Base-by-base conservation (phyloP, 495 filamentous ascomycete species). In the Bryoglossum gracile region DNA sequence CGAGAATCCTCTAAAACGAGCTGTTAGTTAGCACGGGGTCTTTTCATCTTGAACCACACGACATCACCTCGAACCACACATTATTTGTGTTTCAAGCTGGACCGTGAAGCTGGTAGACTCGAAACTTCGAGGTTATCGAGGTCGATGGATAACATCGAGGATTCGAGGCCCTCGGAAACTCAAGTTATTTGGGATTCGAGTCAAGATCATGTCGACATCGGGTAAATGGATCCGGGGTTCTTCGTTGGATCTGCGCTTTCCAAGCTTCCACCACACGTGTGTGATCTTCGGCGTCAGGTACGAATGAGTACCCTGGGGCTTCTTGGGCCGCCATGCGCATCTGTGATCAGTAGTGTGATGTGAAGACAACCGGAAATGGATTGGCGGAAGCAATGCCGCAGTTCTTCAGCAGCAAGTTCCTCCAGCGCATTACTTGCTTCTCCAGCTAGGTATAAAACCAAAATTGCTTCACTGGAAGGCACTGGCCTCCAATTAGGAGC, bases 281-380 rank as follows among this genome's bases (percentile, higher is more conserved):
- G 37, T 19, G 19, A 48, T 46, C 43, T 34, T 26, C 30, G 37
- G 14, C 34, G 42, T 55, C 47, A 51, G 46, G 53, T 51, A 50
- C 47, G 30, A 14, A 50, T 46, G 32, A n/a, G n/a, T n/a, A n/a
- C n/a, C 25, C 25, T 41, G 18, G n/a, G n/a, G 30, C 16, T 19
- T 22, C 36, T 55, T 55, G 42, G 53, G 53, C 53, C 46, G 53
- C 53, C n/a, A 55, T 55, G 53, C 52, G 35, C 46, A 42, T 30
- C 23, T n/a, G 43, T n/a, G 23, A 10, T 35, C 22, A 13, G n/a
- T 10, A 9, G 23, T 23, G n/a, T n/a, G n/a, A n/a, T n/a, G n/a
- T n/a, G n/a, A n/a, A n/a, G n/a, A n/a, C n/a, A n/a, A n/a, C n/a
- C n/a, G n/a, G 30, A 26, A 4, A 40, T 43, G 44, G 28, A 48